phyloP scores from a whole-genome alignment of 495 filamentous ascomycete species.

The Aspergillus heteromorphus region DNA sequence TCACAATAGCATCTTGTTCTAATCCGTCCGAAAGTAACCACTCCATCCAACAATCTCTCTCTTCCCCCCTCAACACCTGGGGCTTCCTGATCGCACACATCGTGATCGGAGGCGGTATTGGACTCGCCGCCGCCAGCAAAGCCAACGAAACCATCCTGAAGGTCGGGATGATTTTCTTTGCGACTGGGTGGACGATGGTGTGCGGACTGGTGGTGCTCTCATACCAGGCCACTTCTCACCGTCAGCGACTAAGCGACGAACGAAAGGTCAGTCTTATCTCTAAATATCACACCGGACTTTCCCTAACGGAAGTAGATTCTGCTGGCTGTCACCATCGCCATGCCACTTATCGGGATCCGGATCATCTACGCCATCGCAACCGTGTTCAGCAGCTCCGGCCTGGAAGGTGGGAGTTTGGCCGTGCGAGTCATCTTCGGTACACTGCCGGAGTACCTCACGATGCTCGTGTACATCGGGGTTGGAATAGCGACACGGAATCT shows the following conservation, averaged over 20 bases:
- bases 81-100: neutral
- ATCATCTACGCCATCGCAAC: slow-evolving; percentile 14
- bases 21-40: neutral
- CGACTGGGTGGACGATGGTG: neutral
- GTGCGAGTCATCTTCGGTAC: slow-evolving; percentile 14
- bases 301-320: slow-evolving; percentile 5
- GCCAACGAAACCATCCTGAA: neutral
- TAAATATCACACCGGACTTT: neutral
- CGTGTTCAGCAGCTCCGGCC: slow-evolving; percentile 4
- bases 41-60: neutral
- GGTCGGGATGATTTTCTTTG: neutral
- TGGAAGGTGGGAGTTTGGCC: slow-evolving; percentile 8
- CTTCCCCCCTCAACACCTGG: neutral
- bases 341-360: slow-evolving; percentile 13
- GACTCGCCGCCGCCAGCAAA: neutral
- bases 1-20: no score
- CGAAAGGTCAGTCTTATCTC: neutral
- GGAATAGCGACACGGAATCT: slow-evolving; percentile 13
- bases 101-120: neutral
- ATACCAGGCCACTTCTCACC: neutral
- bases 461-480: slow-evolving; percentile 12
- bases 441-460: slow-evolving; percentile 15
- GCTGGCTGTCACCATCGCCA: slow-evolving; percentile 7
- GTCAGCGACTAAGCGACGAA: neutral
- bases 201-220: neutral